phyloP scores from a whole-genome alignment of 106 monocot species.

The Apostasia shenzhenica region DNA sequence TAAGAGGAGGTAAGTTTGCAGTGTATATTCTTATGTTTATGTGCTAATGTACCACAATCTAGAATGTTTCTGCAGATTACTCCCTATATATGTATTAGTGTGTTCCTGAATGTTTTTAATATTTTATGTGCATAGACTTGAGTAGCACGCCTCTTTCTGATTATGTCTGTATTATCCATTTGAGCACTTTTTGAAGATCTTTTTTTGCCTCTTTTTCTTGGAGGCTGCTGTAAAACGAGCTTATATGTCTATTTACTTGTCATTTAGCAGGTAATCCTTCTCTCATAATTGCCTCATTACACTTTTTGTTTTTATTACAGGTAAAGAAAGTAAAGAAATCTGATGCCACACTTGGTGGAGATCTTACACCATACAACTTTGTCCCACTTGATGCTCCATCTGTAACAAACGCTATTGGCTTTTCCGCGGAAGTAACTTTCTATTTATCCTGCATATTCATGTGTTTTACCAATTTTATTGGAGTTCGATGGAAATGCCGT shows the following conservation, averaged over 20 bases:
- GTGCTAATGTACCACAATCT: no score
- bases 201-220: no score
- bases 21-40: neutral
- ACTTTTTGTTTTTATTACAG: conserved; percentile 31
- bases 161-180: no score
- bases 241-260: neutral
- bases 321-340: conserved; percentile 66
- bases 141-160: no score
- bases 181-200: no score
- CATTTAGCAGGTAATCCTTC: neutral
- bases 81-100: no score
- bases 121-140: neutral
- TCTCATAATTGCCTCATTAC: no score
- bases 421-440: conserved; percentile 74
- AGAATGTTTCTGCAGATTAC: no score
- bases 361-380: conserved; percentile 91
- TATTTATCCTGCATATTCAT: conserved; percentile 8
- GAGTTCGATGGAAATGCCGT: neutral
- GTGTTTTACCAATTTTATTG: neutral
- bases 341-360: conserved; percentile 69
- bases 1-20: conserved; percentile 66
- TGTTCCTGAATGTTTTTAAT: no score
- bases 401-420: conserved; percentile 72
- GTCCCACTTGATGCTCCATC: conserved; percentile 97
- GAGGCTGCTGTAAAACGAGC: neutral